phyloP scores from a whole-genome alignment of 352 stramenopile genomes.

The Salisapilia sapeloensis region DNA sequence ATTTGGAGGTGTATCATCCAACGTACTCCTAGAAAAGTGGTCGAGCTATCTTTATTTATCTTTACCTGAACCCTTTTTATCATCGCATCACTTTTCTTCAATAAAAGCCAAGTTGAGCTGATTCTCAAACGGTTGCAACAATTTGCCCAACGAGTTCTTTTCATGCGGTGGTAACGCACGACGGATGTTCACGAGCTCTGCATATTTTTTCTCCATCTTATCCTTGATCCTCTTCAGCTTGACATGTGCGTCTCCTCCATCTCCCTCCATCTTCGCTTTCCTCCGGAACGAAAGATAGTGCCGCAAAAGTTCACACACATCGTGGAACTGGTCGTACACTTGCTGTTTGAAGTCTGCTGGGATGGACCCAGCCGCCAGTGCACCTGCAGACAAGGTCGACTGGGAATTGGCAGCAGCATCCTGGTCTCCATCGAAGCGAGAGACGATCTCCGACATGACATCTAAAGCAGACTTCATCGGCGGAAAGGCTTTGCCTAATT shows the following conservation, averaged over 20 bases:
- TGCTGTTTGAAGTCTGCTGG: constrained; percentile 79
- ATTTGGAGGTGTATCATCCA: too few relatives aligned
- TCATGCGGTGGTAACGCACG: constrained; percentile 66
- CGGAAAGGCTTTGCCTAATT: constrained; percentile 41
- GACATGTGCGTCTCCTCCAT: constrained; percentile 28
- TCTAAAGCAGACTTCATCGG: constrained; percentile 24
- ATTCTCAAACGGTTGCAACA: constrained; percentile 76
- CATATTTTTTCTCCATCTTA: constrained; percentile 79
- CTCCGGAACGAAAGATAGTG: constrained; percentile 62
- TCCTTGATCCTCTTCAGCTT: constrained; percentile 72
- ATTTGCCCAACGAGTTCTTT: constrained; percentile 59
- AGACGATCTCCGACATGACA: constrained; percentile 41
- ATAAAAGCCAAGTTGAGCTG: constrained; percentile 82
- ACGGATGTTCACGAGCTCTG: constrained; percentile 68
- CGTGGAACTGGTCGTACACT: constrained; percentile 74
- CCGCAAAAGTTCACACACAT: constrained; percentile 65
- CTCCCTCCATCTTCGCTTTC: constrained; percentile 41
- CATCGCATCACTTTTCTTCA: constrained; percentile 18
- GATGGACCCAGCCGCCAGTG: constrained; percentile 52
- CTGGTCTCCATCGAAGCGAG: constrained; percentile 37
- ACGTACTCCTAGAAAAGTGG: too few relatives aligned
- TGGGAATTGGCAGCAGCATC: constrained; percentile 32
- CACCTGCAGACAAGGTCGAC: constrained; percentile 25
- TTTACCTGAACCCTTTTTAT: too few relatives aligned
- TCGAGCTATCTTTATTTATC: too few relatives aligned